phyloP scores from a whole-genome alignment of 768 basidiomycete species.

The Coprinopsis sp. region DNA sequence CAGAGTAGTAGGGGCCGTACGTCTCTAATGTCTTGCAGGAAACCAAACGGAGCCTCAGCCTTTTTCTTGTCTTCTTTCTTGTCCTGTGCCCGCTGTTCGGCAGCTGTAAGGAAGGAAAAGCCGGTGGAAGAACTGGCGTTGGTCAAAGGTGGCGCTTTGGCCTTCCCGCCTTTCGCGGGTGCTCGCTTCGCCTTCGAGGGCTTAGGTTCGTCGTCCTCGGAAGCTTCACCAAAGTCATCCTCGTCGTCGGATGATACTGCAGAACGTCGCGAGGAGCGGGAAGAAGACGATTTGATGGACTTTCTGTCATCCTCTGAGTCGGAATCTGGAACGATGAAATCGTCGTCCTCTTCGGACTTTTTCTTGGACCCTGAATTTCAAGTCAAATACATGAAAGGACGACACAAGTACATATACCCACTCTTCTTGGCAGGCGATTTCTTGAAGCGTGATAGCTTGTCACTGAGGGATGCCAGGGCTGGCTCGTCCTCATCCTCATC shows the following conservation, averaged over 20 bases:
- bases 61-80: constrained; percentile 83
- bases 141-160: constrained; percentile 16
- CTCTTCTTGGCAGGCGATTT: constrained; percentile 57
- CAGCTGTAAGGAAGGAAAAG: constrained; percentile 69
- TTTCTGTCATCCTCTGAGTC: constrained; percentile 55
- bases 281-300: constrained; percentile 45
- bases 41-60: constrained; percentile 70
- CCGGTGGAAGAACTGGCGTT: constrained; percentile 21
- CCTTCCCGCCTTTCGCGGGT: constrained; percentile 17
- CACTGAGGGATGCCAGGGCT: constrained; percentile 46
- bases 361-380: constrained; percentile 27
- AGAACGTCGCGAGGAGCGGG: constrained; percentile 46
- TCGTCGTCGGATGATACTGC: constrained; percentile 36
- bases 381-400: background rate
- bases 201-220: constrained; percentile 22
- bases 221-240: constrained; percentile 31
- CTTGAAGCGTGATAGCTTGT: constrained; percentile 59
- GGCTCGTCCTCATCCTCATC: constrained; percentile 49
- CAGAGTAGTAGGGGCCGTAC: constrained; percentile 34
- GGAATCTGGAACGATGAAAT: constrained; percentile 62
- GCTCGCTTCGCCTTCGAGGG: constrained; percentile 32
- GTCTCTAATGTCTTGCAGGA: constrained; percentile 69
- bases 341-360: constrained; percentile 50
- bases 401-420: constrained; percentile 19
- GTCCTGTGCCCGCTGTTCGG: constrained; percentile 69